Evolutionary conservation across 164 flowering plant genomes (phyloP).

Genomic region (Euptelea pleiosperma): DNA sequence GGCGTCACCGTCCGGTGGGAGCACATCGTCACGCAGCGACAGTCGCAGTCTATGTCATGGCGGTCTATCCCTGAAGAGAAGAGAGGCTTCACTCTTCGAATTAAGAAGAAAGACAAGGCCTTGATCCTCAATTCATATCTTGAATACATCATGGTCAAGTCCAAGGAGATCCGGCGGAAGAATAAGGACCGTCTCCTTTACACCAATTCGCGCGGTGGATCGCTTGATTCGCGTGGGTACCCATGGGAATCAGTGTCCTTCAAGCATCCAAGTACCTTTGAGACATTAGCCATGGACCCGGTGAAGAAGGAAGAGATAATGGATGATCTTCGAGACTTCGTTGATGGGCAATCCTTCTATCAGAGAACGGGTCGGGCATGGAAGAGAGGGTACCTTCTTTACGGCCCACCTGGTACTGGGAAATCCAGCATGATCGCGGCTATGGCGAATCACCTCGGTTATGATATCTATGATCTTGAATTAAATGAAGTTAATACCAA

Average conservation of each 20-base stretch:
- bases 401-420: slow-evolving; percentile 82
- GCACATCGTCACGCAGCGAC: slow-evolving; percentile 64
- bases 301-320: slow-evolving; percentile 46
- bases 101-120: slow-evolving; percentile 50
- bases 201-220: slow-evolving; percentile 70
- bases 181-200: slow-evolving; percentile 67
- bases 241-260: slow-evolving; percentile 90
- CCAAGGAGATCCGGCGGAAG: slow-evolving; percentile 53
- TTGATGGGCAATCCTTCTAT: slow-evolving; percentile 52
- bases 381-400: slow-evolving; percentile 78
- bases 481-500: slow-evolving; percentile 64
- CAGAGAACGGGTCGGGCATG: slow-evolving; percentile 71
- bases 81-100: slow-evolving; percentile 61
- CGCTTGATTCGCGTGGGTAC: slow-evolving; percentile 60
- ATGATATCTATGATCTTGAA: slow-evolving; percentile 79
- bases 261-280: slow-evolving; percentile 81
- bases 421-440: slow-evolving; percentile 92
- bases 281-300: slow-evolving; percentile 80
- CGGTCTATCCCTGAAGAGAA: slow-evolving; percentile 75
- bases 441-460: slow-evolving; percentile 71
- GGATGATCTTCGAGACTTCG: slow-evolving; percentile 59
- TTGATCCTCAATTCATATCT: slow-evolving; percentile 56
- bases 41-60: slow-evolving; percentile 64
- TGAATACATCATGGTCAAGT: slow-evolving; percentile 52
- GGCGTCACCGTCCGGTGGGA: slow-evolving; percentile 65